phyloP scores from a whole-genome alignment of 306 rosid genomes.

The Senna siamea region DNA sequence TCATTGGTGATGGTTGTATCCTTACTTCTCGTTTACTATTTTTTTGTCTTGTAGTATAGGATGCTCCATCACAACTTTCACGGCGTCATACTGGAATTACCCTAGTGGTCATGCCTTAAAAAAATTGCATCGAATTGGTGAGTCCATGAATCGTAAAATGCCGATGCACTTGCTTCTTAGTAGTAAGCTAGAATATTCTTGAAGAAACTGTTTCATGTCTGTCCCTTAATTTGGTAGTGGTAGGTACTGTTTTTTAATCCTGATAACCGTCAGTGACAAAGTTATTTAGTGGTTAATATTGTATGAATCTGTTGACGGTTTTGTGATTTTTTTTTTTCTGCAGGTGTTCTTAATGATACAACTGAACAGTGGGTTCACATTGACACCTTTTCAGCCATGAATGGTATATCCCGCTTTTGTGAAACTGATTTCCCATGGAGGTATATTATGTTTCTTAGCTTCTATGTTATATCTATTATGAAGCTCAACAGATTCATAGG shows the following conservation, averaged over 20 bases:
- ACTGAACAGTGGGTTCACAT: constrained; percentile 77
- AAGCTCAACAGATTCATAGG: too few relatives aligned
- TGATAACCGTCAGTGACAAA: neutral
- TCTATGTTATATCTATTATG: constrained; percentile 12
- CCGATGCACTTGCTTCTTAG: constrained; percentile 24
- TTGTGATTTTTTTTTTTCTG: constrained; percentile 30
- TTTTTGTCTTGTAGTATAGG: constrained; percentile 77
- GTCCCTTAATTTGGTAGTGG: constrained; percentile 15
- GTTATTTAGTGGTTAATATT: neutral
- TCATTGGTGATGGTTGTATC: constrained; percentile 14
- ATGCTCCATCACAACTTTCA: constrained; percentile 71
- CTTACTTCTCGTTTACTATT: constrained; percentile 37
- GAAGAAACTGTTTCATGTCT: constrained; percentile 23
- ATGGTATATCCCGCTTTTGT: constrained; percentile 92
- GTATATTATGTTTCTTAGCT: constrained; percentile 47
- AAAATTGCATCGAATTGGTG: constrained; percentile 70
- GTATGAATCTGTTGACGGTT: neutral
- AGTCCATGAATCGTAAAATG: constrained; percentile 34
- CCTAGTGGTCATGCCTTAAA: constrained; percentile 89
- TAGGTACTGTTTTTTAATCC: neutral
- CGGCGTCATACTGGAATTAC: constrained; percentile 88
- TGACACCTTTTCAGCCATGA: constrained; percentile 97
- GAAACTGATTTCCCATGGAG: constrained; percentile 83
- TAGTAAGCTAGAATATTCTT: neutral
- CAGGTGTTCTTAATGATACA: constrained; percentile 60